Percentiles rank a stretch among this genome's conserved stretches.
Conservation (phyloP, 495 filamentous ascomycete species). For the Stereocaulon alpinum region DNA sequence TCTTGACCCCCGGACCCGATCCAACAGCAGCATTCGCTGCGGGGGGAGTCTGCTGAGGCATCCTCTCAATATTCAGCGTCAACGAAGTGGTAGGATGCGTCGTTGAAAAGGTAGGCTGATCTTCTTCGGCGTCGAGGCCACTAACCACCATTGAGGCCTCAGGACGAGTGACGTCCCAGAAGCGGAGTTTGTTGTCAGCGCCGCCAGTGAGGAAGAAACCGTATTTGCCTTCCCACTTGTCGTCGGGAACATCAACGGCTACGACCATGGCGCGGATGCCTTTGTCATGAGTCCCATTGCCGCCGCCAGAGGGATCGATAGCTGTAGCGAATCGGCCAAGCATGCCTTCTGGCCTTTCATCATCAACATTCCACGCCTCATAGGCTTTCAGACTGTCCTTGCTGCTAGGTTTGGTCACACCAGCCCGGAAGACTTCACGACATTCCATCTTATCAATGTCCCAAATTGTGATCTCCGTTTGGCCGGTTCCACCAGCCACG, state of each 20-base stretch:
- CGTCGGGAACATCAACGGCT: slow-evolving; percentile 40
- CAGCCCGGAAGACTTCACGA: slow-evolving; percentile 74
- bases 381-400: slow-evolving; percentile 56
- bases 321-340: slow-evolving; percentile 75
- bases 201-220: slow-evolving; percentile 79
- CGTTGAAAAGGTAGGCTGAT: slow-evolving; percentile 59
- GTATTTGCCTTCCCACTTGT: slow-evolving; percentile 32
- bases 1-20: slow-evolving; percentile 27
- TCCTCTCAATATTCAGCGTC: slow-evolving; percentile 60
- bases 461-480: slow-evolving; percentile 92
- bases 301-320: slow-evolving; percentile 43
- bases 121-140: slow-evolving; percentile 62
- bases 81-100: slow-evolving; percentile 59
- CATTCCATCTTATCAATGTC: slow-evolving; percentile 86
- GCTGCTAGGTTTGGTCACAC: slow-evolving; percentile 33
- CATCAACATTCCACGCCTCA: slow-evolving; percentile 81
- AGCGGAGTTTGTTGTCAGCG: slow-evolving; percentile 80
- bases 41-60: slow-evolving; percentile 37
- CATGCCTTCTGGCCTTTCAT: slow-evolving; percentile 80
- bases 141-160: slow-evolving; percentile 69
- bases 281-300: slow-evolving; percentile 41
- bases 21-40: slow-evolving; percentile 32
- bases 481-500: slow-evolving; percentile 77
- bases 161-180: slow-evolving; percentile 73
- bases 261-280: slow-evolving; percentile 43